Evolutionary conservation across 345 rosid genomes (phyloP).

Genomic region (Eucalyptus guilfoylei): DNA sequence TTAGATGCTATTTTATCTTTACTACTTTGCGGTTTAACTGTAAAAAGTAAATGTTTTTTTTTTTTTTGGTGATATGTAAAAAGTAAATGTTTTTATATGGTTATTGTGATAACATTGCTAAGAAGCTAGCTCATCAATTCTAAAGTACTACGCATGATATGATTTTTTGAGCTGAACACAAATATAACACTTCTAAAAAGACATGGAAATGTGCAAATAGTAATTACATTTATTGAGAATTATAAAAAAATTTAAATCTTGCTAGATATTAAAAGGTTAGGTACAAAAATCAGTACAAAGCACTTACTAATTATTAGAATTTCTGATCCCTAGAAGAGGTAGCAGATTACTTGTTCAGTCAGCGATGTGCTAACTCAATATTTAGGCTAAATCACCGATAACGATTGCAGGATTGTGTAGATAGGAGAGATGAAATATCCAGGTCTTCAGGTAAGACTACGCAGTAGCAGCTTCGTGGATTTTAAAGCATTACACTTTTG

Average conservation of each 20-base stretch:
- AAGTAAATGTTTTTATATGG: no score
- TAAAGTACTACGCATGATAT: not conserved
- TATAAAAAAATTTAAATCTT: not conserved
- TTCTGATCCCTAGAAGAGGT: not conserved
- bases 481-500: no score
- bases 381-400: no score
- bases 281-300: not conserved
- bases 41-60: no score
- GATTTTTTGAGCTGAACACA: not conserved
- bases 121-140: not conserved
- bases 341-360: not conserved
- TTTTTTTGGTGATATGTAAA: no score
- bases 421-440: fast-evolving
- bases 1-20: not conserved
- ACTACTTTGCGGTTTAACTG: fast-evolving
- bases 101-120: not conserved
- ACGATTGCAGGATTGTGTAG: fast-evolving
- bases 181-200: not conserved
- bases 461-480: fast-evolving
- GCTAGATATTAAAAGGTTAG: not conserved
- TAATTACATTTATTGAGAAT: fast-evolving
- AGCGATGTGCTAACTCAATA: no score
- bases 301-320: not conserved
- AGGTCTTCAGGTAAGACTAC: no score
- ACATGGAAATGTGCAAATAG: fast-evolving